Conservation (phyloP, 805 yeast species). For the Metschnikowia kunwiensis region DNA sequence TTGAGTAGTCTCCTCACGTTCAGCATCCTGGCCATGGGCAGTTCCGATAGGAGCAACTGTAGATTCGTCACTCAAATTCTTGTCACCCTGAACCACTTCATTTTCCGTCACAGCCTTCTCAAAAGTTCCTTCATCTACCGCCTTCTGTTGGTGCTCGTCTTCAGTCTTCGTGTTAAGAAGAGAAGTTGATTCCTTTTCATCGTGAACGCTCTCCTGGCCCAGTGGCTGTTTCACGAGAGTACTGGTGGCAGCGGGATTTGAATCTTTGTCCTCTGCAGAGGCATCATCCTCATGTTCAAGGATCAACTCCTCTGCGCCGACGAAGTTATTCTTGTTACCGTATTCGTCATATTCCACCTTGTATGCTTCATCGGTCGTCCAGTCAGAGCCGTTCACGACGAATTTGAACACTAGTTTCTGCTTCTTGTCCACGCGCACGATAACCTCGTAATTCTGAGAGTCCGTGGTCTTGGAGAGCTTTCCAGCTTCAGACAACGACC, state of each 20-base stretch:
- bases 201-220: too few relatives aligned
- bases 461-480: slow-evolving; percentile 12
- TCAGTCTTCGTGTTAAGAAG: not conserved
- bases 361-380: slow-evolving; percentile 29
- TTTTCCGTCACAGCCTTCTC: not conserved
- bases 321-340: slow-evolving; percentile 36
- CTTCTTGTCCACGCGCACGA: slow-evolving; percentile 20
- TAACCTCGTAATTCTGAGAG: slow-evolving; percentile 20
- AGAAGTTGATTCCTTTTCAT: not conserved
- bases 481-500: slow-evolving; percentile 28
- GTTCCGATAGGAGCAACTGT: too few relatives aligned
- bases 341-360: slow-evolving; percentile 28
- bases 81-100: not conserved
- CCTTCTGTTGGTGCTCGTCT: too few relatives aligned
- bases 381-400: slow-evolving; percentile 31
- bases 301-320: slow-evolving; percentile 28
- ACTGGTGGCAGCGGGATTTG: not conserved
- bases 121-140: too few relatives aligned
- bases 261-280: not conserved
- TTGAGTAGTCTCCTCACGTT: too few relatives aligned
- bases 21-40: too few relatives aligned
- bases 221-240: not conserved
- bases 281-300: slow-evolving; percentile 4
- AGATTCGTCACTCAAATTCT: not conserved
- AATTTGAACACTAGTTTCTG: slow-evolving; percentile 37